Evolutionary conservation across 2,329 filamentous ascomycete genomes (phyloP).

Genomic region (Aspergillus fischeri): DNA sequence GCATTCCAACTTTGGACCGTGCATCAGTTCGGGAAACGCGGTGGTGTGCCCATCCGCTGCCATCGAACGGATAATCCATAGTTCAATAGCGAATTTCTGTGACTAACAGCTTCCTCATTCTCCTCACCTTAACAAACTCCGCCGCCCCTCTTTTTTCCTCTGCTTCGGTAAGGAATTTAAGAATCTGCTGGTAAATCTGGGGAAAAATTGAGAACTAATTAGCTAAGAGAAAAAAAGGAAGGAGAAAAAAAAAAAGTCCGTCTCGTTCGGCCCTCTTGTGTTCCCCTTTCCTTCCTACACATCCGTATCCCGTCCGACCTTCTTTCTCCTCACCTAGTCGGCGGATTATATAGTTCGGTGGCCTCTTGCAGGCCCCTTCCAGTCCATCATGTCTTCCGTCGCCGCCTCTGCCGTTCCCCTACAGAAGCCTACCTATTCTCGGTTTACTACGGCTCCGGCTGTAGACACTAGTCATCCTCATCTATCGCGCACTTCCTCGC

Average conservation of each 20-base stretch:
- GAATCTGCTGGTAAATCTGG: slow-evolving; percentile 24
- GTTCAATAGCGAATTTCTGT: slow-evolving; percentile 19
- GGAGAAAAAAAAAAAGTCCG: neutral
- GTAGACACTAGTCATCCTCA: slow-evolving; percentile 16
- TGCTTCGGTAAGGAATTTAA: neutral
- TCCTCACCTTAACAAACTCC: slow-evolving; percentile 10
- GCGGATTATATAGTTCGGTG: slow-evolving; percentile 10
- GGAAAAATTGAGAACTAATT: slow-evolving; percentile 21
- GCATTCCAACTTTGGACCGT: slow-evolving; percentile 3
- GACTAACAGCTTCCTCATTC: slow-evolving; percentile 33
- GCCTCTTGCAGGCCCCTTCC: slow-evolving; percentile 15
- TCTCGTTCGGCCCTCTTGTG: neutral
- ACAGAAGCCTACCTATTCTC: slow-evolving; percentile 22
- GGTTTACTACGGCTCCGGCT: slow-evolving; percentile 17
- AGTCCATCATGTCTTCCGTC: slow-evolving; percentile 28
- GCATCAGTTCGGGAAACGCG: slow-evolving; percentile 12
- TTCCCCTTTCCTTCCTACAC: neutral
- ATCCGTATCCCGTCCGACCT: neutral
- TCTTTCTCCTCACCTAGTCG: neutral
- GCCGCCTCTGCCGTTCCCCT: slow-evolving; percentile 17
- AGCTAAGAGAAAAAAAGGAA: neutral
- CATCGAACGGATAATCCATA: neutral
- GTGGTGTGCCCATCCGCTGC: slow-evolving; percentile 11
- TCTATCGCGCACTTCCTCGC: slow-evolving; percentile 30
- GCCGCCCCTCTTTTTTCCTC: slow-evolving; percentile 18